A percentile compares a stretch with the other conserved stretches of the same genome.
Evolutionary conservation across 2,329 filamentous ascomycete species (phyloP).

Genomic region (Colletotrichum horii): DNA sequence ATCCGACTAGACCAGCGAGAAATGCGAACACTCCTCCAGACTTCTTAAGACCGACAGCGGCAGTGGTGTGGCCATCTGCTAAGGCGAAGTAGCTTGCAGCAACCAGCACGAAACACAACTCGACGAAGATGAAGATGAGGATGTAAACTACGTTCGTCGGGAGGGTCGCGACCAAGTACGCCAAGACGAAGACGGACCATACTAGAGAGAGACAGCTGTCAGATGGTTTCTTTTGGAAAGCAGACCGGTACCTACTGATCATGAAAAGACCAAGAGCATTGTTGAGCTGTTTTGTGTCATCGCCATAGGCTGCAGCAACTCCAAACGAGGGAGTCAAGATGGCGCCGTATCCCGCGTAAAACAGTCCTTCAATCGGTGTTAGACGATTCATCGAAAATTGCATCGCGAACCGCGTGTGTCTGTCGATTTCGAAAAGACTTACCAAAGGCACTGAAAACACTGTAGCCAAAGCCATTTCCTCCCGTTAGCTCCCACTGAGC

Average conservation of each 20-base stretch:
- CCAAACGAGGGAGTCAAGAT: slow-evolving; percentile 30
- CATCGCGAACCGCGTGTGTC: background rate
- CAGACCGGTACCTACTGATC: slow-evolving; percentile 19
- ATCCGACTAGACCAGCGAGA: slow-evolving; percentile 29
- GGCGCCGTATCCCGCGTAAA: slow-evolving; percentile 30
- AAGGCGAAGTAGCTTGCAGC: slow-evolving; percentile 29
- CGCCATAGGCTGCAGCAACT: slow-evolving; percentile 27
- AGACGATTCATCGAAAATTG: background rate
- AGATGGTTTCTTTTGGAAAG: background rate
- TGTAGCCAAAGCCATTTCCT: slow-evolving; percentile 59
- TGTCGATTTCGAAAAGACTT: background rate
- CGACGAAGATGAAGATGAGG: slow-evolving; percentile 27
- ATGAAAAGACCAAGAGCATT: slow-evolving; percentile 31
- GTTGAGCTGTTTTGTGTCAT: slow-evolving; percentile 26
- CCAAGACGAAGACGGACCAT: slow-evolving; percentile 29
- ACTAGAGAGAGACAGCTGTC: slow-evolving; percentile 6
- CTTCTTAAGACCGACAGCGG: slow-evolving; percentile 25
- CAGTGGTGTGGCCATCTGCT: slow-evolving; percentile 24
- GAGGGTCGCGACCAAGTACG: slow-evolving; percentile 28
- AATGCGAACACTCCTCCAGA: slow-evolving; percentile 28
- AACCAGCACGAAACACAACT: slow-evolving; percentile 25
- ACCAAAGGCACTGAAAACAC: slow-evolving; percentile 59
- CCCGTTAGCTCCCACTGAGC: slow-evolving; percentile 61
- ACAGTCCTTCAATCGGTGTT: slow-evolving; percentile 19
- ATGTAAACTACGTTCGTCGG: slow-evolving; percentile 29